These are phyloP conservation scores for Nissolia schottii DNA, from an alignment of 306 rosid genomes.

Conservation along the genomic window DNA sequence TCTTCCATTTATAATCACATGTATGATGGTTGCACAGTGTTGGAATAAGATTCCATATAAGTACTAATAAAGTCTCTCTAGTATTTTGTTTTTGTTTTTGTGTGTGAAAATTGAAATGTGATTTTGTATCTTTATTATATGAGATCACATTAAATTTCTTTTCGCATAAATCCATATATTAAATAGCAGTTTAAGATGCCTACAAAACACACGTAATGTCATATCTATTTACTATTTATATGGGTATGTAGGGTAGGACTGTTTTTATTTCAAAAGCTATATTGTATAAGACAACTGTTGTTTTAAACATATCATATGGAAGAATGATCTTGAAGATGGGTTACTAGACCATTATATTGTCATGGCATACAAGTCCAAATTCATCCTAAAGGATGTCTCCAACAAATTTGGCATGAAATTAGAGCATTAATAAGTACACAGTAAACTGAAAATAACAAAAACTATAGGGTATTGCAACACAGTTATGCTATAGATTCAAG, in stretches of 20 bases:
- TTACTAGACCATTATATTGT: background rate
- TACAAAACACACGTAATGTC: background rate
- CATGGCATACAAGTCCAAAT: background rate
- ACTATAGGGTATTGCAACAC: background rate
- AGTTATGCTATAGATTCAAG: constrained; percentile 13
- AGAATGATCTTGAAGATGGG: background rate
- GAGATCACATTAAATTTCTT: background rate
- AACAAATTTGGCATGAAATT: background rate
- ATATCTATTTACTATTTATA: background rate
- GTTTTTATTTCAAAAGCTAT: background rate
- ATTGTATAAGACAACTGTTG: background rate
- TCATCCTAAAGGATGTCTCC: background rate
- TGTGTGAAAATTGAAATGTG: background rate
- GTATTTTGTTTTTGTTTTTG: background rate
- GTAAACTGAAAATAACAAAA: constrained; percentile 24
- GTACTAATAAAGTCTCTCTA: background rate
- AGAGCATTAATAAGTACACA: background rate
- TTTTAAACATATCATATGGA: background rate
- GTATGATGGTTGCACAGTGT: background rate
- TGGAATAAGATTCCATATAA: background rate
- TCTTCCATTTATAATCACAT: background rate
- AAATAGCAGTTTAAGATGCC: background rate
- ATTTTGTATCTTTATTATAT: too few relatives aligned
- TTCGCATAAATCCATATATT: background rate
- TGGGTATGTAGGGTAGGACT: background rate